Evolutionary conservation across 2,329 filamentous ascomycete genomes (phyloP), one percentile per base, ranked within the genome.

Genomic region (Paraphaeosphaeria minitans): DNA sequence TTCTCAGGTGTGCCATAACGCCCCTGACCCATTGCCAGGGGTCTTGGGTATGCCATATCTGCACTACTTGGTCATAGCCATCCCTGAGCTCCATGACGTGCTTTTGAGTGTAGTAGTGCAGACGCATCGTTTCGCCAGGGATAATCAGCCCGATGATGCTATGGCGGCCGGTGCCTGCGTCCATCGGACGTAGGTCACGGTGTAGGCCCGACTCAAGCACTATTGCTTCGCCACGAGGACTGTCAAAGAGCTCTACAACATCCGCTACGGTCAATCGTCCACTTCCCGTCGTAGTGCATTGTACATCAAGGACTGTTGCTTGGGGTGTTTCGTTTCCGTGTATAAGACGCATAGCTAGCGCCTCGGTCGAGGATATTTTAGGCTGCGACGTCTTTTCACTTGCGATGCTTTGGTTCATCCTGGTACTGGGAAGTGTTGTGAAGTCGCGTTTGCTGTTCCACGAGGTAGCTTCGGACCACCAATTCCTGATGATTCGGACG

Each of bases 101-200:
- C 7, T 58, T 64, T 12, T 64, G 60, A 2, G 65, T 60, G 53
- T 74, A 76, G 59, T 77, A 78, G 41, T 77, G 71, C 21, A 78
- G 46, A 16, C 75, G 67, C 16, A 75, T 58, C 0, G 87, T 83
- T 35, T 84, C 76, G 16, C 82, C 81, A 1, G 70, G 71, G 10
- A 89, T 82, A 10, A 88, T 82, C 0, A 92, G 77, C 0, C 88
- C 91, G 53, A 96, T 83, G 63, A 96, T 91, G 70, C 89, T 93
- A 71, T 87, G 91, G 48, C 87, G 81, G 2, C 89, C 89, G 2
- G 82, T 83, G 33, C 82, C 80, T 1, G 77, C 70, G 14, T 78
- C 75, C 49, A 81, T 70, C 1, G 79, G 80, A 4, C 71, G 61
- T 10, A 77, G 70, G 14, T 77, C 72, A 5, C 66, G 58, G 19